Evolutionary conservation across 768 basidiomycete species (phyloP).

Genomic region (Rhodotorula taiwanensis): DNA sequence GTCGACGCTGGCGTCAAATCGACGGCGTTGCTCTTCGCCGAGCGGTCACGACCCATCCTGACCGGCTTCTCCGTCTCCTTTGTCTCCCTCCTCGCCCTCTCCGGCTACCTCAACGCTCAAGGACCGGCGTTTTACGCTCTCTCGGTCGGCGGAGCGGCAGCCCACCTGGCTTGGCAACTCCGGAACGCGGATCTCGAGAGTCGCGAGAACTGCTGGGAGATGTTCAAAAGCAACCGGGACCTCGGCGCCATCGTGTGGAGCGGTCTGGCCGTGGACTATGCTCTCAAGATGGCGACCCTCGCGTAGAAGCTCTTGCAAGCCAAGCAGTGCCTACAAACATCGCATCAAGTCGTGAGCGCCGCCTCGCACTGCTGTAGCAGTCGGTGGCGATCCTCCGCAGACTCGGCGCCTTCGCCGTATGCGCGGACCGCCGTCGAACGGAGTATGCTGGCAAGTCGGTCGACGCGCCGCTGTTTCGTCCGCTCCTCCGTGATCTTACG

Average conservation of each 20-base stretch:
- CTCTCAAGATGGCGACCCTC: slow-evolving; percentile 16
- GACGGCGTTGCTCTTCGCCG: slow-evolving; percentile 84
- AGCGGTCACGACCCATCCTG: slow-evolving; percentile 67
- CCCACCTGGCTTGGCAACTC: slow-evolving; percentile 72
- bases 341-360: background rate
- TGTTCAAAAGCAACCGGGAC: slow-evolving; percentile 52
- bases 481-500: slow-evolving; percentile 1
- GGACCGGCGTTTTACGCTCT: slow-evolving; percentile 68
- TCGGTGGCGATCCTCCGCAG: background rate
- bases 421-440: background rate
- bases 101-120: slow-evolving; percentile 72
- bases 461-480: background rate
- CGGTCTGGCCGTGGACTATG: slow-evolving; percentile 29
- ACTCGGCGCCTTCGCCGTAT: background rate
- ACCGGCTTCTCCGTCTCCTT: slow-evolving; percentile 64
- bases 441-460: background rate
- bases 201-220: slow-evolving; percentile 77
- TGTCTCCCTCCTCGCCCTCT: slow-evolving; percentile 64
- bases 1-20: slow-evolving; percentile 79
- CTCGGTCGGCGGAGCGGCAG: slow-evolving; percentile 63
- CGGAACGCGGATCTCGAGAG: slow-evolving; percentile 66
- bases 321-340: background rate
- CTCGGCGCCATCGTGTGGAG: slow-evolving; percentile 37
- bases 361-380: slow-evolving; percentile 10
- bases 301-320: background rate